Base-by-base conservation (phyloP, 2,329 filamentous ascomycete species). In the Huntiella omanensis region DNA sequence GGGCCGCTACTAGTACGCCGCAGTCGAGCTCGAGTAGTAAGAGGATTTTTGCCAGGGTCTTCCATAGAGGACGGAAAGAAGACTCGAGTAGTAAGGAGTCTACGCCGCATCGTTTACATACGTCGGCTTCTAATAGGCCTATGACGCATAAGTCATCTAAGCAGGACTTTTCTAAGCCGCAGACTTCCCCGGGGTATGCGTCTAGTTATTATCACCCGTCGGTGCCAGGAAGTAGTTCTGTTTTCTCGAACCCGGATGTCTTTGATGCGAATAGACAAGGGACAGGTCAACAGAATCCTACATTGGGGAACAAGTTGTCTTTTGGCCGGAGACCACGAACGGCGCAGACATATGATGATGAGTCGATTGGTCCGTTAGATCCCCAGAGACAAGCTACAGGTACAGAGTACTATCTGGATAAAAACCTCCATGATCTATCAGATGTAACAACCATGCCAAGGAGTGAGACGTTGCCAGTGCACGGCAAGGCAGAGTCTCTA, bases 351-450 rank as follows among this genome's bases (percentile, higher is more conserved):
- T 59, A 63, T 15, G 71, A 76, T 51, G 78, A 69, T 57, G 77
- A 76, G 57, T 67, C 65, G 16, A 74, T 73, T 51, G 73, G 71
- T 3, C 73, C 71, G 0, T 76, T 70, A 5, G 74, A 80, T 49
- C 22, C 22, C 22, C 40, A 43, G 11, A 72, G 69, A 44, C 64
- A 69, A 37, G 40, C n/a, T 45, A 70, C 71, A 37, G 71, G 71
- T 37, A 73, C 71, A 10, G 61, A 85, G 40, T 93, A 80, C 62
- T 73, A 74, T 55, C 73, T 96, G 19, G 88, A 96, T 59, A 92
- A 84, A 2, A 82, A 96, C 58, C 71, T 96, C 41, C 76, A 77
- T 48, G 76, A 94, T 54, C 91, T 98, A 84, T 81, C 87, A 55
- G 91, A 85, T 4, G 48, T 49, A 10, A 28, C 43, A 28, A 43